Evolutionary conservation across 768 basidiomycete genomes (phyloP).

Genomic region (Russula brevipes): DNA sequence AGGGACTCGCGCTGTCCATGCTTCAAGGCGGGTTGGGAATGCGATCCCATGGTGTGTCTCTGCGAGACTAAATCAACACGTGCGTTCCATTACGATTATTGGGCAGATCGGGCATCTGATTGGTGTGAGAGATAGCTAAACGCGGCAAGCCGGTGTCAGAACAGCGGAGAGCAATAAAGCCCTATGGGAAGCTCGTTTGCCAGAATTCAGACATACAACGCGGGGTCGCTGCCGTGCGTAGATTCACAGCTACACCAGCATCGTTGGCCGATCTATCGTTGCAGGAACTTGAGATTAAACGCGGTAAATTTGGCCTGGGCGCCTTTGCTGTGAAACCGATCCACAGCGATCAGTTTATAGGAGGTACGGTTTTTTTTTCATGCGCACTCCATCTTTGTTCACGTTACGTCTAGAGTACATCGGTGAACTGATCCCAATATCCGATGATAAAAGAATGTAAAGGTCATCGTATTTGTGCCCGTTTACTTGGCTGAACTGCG

Average conservation of each 20-base stretch:
- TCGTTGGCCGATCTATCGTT: neutral
- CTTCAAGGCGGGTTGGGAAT: slow-evolving; percentile 47
- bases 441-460: slow-evolving; percentile 46
- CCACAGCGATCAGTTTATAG: slow-evolving; percentile 18
- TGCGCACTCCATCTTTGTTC: neutral
- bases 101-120: neutral
- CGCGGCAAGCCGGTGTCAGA: neutral
- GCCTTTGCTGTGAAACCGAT: slow-evolving; percentile 34
- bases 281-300: slow-evolving; percentile 18
- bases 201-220: slow-evolving; percentile 19
- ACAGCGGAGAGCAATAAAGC: neutral
- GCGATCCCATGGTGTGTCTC: slow-evolving; percentile 60
- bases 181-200: neutral
- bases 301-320: slow-evolving; percentile 46
- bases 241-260: neutral
- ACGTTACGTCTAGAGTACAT: slow-evolving; percentile 48
- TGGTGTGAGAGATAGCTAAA: neutral
- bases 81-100: neutral
- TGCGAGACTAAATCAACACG: slow-evolving; percentile 34
- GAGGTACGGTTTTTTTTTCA: slow-evolving; percentile 22
- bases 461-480: slow-evolving; percentile 25
- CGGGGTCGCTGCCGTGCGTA: slow-evolving; percentile 9
- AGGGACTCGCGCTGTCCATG: slow-evolving; percentile 45
- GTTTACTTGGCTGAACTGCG: too few relatives aligned
- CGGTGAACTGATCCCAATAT: slow-evolving; percentile 53